Percentiles rank a stretch among this genome's conserved stretches.
These are phyloP conservation scores for Yamadazyma ubonensis DNA, from an alignment of 805 yeast species.

Conservation along the genomic window DNA sequence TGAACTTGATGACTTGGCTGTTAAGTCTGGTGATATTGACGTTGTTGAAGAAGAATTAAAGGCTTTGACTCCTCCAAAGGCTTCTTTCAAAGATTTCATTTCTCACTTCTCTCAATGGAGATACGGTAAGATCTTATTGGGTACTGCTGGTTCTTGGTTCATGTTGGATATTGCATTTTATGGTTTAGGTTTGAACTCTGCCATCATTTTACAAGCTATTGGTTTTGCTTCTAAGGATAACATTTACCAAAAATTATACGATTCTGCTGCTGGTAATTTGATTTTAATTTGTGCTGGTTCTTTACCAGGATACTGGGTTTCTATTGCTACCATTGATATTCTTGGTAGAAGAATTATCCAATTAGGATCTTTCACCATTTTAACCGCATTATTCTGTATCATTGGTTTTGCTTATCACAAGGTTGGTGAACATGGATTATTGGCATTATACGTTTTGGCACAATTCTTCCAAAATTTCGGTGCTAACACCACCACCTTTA, in stretches of 20 bases:
- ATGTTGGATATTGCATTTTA: constrained; percentile 86
- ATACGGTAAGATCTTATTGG: constrained; percentile 76
- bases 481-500: constrained; percentile 89
- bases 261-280: constrained; percentile 88
- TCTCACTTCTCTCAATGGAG: constrained; percentile 82
- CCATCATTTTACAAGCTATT: constrained; percentile 75
- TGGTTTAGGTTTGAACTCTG: constrained; percentile 83
- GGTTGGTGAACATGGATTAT: constrained; percentile 66
- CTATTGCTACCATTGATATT: constrained; percentile 76
- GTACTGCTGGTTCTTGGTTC: constrained; percentile 93
- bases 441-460: constrained; percentile 74
- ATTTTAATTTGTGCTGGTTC: constrained; percentile 93
- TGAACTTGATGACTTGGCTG: constrained; percentile 54
- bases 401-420: constrained; percentile 85
- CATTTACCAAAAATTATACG: constrained; percentile 67
- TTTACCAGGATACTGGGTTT: constrained; percentile 89
- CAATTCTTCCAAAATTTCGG: constrained; percentile 92
- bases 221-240: constrained; percentile 76
- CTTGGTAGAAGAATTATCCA: constrained; percentile 87
- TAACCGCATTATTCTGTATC: constrained; percentile 71
- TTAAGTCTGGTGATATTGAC: constrained; percentile 52
- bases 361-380: constrained; percentile 66
- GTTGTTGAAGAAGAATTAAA: constrained; percentile 37
- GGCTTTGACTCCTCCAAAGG: constrained; percentile 66
- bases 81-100: constrained; percentile 72